Evolutionary conservation across 345 rosid genomes (phyloP).

Genomic region (Salix viminalis): DNA sequence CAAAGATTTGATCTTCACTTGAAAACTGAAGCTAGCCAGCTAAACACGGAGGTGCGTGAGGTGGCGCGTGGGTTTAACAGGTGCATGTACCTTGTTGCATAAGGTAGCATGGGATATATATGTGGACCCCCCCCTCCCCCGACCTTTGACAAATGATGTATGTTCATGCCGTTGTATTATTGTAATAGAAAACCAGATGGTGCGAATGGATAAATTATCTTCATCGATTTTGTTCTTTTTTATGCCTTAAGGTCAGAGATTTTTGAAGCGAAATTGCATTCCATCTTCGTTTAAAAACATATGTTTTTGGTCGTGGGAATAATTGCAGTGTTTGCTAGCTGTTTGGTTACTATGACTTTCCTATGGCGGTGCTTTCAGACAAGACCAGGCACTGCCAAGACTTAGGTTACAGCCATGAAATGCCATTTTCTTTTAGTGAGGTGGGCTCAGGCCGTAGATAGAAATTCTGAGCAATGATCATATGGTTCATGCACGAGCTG

Average conservation of each 20-base stretch:
- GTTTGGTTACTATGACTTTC: neutral
- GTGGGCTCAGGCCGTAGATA: neutral
- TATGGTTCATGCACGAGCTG: neutral
- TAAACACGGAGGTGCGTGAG: constrained; percentile 5
- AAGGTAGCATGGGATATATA: neutral
- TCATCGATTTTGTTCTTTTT: neutral
- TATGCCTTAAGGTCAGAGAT: neutral
- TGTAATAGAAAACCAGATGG: neutral
- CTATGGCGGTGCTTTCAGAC: neutral
- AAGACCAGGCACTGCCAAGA: neutral
- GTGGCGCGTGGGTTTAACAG: constrained; percentile 13
- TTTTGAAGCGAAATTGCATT: neutral
- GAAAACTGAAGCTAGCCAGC: constrained; percentile 9
- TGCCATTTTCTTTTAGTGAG: neutral
- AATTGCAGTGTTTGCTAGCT: neutral
- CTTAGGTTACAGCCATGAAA: neutral
- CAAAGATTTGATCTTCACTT: constrained; percentile 7
- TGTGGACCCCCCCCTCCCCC: neutral
- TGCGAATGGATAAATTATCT: neutral
- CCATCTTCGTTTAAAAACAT: neutral
- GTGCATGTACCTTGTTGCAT: neutral
- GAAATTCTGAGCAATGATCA: neutral
- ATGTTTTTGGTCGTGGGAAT: neutral
- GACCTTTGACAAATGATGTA: neutral
- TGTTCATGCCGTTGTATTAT: constrained; percentile 5